Evolutionary conservation across 2,329 filamentous ascomycete species (phyloP), one percentile per base, ranked within the genome.

Genomic region (Epichloe gansuensis): DNA sequence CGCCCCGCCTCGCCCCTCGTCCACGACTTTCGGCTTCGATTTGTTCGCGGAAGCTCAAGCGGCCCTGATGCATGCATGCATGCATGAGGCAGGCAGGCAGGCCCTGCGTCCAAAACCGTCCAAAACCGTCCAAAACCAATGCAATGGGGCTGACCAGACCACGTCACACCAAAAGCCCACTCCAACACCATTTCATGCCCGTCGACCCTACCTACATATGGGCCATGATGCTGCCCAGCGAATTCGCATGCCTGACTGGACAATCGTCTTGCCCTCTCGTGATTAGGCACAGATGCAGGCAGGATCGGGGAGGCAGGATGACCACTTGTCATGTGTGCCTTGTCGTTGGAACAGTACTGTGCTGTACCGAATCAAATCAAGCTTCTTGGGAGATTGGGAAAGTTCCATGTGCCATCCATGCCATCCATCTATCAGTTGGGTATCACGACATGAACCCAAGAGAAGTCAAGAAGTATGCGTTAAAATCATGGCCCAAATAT

Each of bases 81-180:
- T n/a, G n/a, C n/a, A n/a, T n/a, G n/a, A n/a, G n/a, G n/a, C n/a
- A 47, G 15, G 5, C 5, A 17, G 5, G 21, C 15, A 42, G n/a
- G 42, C 48, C 48, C 47, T 52, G 52, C 51, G 5, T 31, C 17
- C 42, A 23, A 38, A 43, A 41, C 17, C 17, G 17, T 21, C 17
- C 17, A 21, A 21, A 21, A 21, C 2, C 17, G 17, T 21, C 17
- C 17, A 21, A 21, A 21, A 21, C 17, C 17, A 21, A 21, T 21
- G 48, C 53, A 54, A 53, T 46, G 15, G 39, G 31, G 49, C 46
- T 46, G 17, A 21, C 17, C 17, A 21, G 48, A 52, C 50, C 52
- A 56, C 56, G 56, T 56, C 56, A 52, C 50, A 54, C 52, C 51
- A 17, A 23, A 52, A 28, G 31, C 43, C 48, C 54, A 28, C 52